Evolutionary conservation across 371 early-diverging fungal genomes (phyloP), one percentile per base, ranked within the genome.

Genomic region (Syncephalastrum contaminatum): DNA sequence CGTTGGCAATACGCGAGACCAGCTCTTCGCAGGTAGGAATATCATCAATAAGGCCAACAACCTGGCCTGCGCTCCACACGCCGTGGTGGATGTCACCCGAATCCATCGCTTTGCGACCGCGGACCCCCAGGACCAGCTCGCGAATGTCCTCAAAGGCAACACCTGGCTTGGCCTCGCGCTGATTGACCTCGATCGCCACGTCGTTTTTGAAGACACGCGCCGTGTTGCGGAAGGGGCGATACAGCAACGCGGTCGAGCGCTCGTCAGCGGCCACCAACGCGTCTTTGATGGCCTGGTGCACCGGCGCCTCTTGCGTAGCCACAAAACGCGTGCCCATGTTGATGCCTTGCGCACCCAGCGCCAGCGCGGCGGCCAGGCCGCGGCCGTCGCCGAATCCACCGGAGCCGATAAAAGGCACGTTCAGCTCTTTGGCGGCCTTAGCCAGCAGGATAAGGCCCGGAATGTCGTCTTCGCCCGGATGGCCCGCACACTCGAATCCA

Each of bases 271-370:
- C 69, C 48, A 89, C 89, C 60, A 91, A 88, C 30, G 75, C 75
- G 57, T 88, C 80, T 72, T 91, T 91, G 73, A 89, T 82, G 62
- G 85, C 83, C 48, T 81, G 63, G 74, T 89, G 89, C 54, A 89
- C 83, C 16, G 89, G 88, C 4, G 87, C 60, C 65, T 91, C 92
- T 40, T 75, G 71, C 0, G 90, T 89, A 70, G 86, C 86, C 88
- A 91, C 84, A 76, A 91, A 91, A n/a, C 92, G 86, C 4, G 91
- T 89, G 40, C 90, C 88, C 91, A 90, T 90, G 68, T 88, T 88
- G 63, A 88, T 65, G 16, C 59, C 59, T 30, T 84, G 77, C 13
- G 92, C 92, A 1, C 93, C 93, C 42, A 91, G 62, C 2, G 86
- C 81, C 36, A 90, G 68, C 0, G 86, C 87, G 12, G 88, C 90